These are phyloP conservation scores for Phytophthora hibernalis DNA, from an alignment of 352 stramenopile species.

Conservation along the genomic window DNA sequence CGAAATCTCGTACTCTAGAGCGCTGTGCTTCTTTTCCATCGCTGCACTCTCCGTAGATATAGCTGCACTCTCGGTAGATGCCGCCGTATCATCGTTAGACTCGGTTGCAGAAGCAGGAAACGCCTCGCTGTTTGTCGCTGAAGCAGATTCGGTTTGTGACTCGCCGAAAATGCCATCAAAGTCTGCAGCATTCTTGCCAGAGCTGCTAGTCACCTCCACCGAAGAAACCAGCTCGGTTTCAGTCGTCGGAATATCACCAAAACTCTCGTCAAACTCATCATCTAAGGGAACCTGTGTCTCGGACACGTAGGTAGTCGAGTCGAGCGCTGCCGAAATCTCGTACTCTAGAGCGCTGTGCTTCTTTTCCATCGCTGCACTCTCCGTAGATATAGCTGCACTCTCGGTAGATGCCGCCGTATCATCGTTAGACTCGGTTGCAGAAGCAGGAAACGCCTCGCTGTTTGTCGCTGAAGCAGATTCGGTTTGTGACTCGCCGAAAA, in stretches of 20 bases:
- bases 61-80: too few relatives aligned
- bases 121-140: neutral
- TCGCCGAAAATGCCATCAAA: conserved; percentile 38
- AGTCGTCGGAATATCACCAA: conserved; percentile 7
- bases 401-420: neutral
- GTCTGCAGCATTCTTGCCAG: conserved; percentile 18
- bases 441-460: neutral
- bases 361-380: conserved; percentile 2
- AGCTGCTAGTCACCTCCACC: neutral
- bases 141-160: neutral
- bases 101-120: neutral
- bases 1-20: neutral
- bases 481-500: conserved; percentile 22
- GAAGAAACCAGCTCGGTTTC: neutral
- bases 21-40: conserved; percentile 8
- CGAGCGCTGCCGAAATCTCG: neutral
- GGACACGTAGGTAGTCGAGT: neutral
- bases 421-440: neutral
- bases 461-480: neutral
- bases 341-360: neutral
- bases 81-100: neutral
- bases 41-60: neutral
- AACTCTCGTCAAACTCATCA: conserved; percentile 36
- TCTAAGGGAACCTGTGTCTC: conserved; percentile 4
- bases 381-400: too few relatives aligned